Evolutionary conservation across 257 asterid species (phyloP).

Genomic region (Solanum commersonii): DNA sequence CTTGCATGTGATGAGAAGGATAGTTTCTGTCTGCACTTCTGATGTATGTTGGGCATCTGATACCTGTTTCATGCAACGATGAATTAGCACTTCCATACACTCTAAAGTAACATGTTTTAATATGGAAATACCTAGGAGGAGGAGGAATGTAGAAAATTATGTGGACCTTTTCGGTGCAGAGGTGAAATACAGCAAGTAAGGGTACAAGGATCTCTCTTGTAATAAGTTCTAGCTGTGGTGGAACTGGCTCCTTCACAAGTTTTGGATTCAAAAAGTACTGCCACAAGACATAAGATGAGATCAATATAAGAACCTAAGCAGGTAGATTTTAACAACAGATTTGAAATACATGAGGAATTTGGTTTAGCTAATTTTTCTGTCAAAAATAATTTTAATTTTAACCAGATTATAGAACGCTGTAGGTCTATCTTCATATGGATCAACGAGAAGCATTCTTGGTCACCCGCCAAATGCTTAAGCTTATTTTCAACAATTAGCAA

Average conservation of each 20-base stretch:
- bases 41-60: not conserved
- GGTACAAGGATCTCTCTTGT: slow-evolving; percentile 32
- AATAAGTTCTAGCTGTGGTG: slow-evolving; percentile 32
- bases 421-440: not conserved
- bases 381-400: not conserved
- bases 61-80: slow-evolving; percentile 10
- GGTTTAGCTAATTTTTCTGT: not conserved
- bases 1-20: slow-evolving; percentile 23
- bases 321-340: not conserved
- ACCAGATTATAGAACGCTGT: not conserved
- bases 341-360: not conserved
- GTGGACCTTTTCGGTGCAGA: slow-evolving; percentile 16
- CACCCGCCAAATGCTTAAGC: not conserved
- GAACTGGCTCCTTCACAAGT: slow-evolving; percentile 37
- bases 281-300: not conserved
- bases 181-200: slow-evolving; percentile 25
- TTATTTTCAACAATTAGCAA: not conserved
- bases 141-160: not conserved
- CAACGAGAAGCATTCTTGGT: not conserved
- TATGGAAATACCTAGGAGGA: not conserved
- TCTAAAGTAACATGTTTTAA: not conserved
- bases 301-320: not conserved
- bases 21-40: slow-evolving; percentile 16
- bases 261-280: slow-evolving; percentile 35
- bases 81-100: not conserved